phyloP scores from a whole-genome alignment of 2,329 filamentous ascomycete genomes.

The Alternaria longipes region DNA sequence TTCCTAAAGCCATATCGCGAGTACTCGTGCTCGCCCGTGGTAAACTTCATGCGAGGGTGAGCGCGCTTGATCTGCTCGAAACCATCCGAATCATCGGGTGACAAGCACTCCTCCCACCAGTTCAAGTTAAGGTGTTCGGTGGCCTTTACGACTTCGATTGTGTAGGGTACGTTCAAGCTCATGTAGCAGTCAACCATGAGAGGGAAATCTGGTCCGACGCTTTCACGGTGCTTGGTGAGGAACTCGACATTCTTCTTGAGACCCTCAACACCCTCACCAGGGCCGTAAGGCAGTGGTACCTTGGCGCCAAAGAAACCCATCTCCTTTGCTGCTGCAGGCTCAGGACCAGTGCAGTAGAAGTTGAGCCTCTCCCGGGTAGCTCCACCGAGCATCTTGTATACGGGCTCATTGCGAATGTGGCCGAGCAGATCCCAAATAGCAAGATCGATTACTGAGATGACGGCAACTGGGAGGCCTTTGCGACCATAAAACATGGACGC shows the following conservation, averaged over 20 bases:
- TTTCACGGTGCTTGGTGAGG: constrained; percentile 82
- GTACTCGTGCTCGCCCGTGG: constrained; percentile 95
- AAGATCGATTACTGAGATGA: constrained; percentile 94
- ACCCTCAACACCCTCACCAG: constrained; percentile 83
- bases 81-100: constrained; percentile 90
- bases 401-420: constrained; percentile 90
- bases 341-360: constrained; percentile 95
- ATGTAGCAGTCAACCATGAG: constrained; percentile 98
- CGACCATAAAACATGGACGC: constrained; percentile 96
- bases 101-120: constrained; percentile 97
- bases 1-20: constrained; percentile 95
- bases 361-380: constrained; percentile 83
- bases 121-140: constrained; percentile 87
- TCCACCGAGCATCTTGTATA: constrained; percentile 93
- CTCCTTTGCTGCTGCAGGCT: constrained; percentile 78
- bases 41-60: constrained; percentile 91
- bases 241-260: constrained; percentile 91
- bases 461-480: constrained; percentile 87
- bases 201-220: constrained; percentile 88
- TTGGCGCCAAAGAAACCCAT: constrained; percentile 94
- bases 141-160: constrained; percentile 86
- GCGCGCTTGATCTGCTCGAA: constrained; percentile 90
- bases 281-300: constrained; percentile 87
- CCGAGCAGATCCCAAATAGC: constrained; percentile 92
- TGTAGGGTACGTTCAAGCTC: constrained; percentile 92